Conservation (phyloP, 2,329 filamentous ascomycete species). For the Cryphonectria naterciae region DNA sequence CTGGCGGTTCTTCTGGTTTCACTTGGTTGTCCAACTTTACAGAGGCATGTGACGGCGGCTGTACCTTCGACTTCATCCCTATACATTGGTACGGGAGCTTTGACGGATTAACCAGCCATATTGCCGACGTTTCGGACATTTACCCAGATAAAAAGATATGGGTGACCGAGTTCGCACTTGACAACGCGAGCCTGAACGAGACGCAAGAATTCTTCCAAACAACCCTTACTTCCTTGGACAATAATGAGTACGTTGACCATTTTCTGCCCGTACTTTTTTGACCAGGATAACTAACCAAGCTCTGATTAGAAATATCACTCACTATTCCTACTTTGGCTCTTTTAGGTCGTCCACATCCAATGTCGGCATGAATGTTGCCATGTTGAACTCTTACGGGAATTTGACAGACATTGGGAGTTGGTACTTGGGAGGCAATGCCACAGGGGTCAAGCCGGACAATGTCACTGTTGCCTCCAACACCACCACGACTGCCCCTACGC, state of each 20-base stretch:
- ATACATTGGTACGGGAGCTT: slow-evolving; percentile 20
- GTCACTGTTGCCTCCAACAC: slow-evolving; percentile 11
- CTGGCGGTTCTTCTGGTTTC: slow-evolving; percentile 10
- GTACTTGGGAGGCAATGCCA: slow-evolving; percentile 20
- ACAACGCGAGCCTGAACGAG: slow-evolving; percentile 12
- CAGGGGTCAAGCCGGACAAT: slow-evolving; percentile 20
- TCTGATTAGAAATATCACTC: slow-evolving; percentile 4
- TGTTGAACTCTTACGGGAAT: slow-evolving; percentile 17
- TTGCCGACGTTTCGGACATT: slow-evolving; percentile 9
- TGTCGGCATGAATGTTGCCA: slow-evolving; percentile 20
- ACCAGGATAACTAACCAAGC: background rate
- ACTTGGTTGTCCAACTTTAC: slow-evolving; percentile 8
- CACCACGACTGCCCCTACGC: background rate
- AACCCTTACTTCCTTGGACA: background rate
- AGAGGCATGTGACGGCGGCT: slow-evolving; percentile 14
- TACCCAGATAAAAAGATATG: slow-evolving; percentile 19
- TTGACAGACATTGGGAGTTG: slow-evolving; percentile 15
- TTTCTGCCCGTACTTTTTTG: background rate
- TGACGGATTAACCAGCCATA: slow-evolving; percentile 15
- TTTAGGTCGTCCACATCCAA: slow-evolving; percentile 20
- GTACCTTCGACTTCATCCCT: slow-evolving; percentile 21
- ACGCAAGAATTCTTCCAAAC: slow-evolving; percentile 16
- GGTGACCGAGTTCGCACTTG: slow-evolving; percentile 17
- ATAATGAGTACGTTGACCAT: background rate
- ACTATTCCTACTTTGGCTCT: slow-evolving; percentile 21